Percentiles rank a stretch among this genome's conserved stretches.
Evolutionary conservation across 257 asterid species (phyloP).

Genomic region (Ballota nigra): DNA sequence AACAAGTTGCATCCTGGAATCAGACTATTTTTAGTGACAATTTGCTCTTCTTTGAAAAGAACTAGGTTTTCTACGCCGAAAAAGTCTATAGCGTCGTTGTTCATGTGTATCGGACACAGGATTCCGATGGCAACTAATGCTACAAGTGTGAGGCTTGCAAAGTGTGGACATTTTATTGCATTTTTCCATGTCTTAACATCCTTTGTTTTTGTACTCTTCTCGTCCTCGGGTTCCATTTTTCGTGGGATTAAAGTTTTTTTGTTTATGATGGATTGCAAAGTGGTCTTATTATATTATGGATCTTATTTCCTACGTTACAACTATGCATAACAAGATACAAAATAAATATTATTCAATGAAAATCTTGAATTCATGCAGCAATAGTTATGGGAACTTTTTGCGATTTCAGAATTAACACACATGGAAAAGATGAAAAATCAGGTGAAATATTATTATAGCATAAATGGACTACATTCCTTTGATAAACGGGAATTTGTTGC

Average conservation of each 20-base stretch:
- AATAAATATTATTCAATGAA: no score
- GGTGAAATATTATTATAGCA: background rate
- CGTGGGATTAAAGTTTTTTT: background rate
- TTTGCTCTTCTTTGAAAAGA: background rate
- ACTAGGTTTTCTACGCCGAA: slow-evolving; percentile 1
- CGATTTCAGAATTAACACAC: no score
- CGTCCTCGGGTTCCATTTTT: background rate
- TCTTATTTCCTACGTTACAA: no score
- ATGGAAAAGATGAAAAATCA: no score
- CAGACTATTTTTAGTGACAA: background rate
- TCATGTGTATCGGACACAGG: slow-evolving; percentile 9
- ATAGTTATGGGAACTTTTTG: no score
- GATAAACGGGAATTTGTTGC: no score
- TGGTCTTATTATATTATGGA: no score
- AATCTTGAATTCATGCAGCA: no score
- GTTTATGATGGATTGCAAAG: background rate
- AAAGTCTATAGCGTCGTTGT: background rate
- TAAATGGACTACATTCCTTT: background rate
- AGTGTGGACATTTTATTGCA: background rate
- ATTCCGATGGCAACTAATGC: background rate
- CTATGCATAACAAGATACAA: no score
- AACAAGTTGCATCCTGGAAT: slow-evolving; percentile 31
- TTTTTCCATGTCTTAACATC: background rate
- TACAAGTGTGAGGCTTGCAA: slow-evolving; percentile 14
- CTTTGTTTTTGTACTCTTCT: background rate